Evolutionary conservation across 2,329 filamentous ascomycete species (phyloP).

Genomic region (Lecanicillium sp.): DNA sequence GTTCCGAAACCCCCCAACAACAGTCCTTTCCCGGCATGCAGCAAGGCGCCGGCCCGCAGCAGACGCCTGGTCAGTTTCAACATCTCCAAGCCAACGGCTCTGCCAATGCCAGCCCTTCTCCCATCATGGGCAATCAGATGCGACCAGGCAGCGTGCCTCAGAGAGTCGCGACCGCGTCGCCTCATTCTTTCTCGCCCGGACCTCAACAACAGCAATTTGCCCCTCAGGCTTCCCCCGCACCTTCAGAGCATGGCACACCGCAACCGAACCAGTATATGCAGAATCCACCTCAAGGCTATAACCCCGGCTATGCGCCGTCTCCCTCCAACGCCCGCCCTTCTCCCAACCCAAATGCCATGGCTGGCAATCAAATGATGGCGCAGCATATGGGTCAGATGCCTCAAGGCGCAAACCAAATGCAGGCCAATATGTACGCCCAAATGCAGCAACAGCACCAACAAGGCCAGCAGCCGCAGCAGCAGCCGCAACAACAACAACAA

Average conservation of each 20-base stretch:
- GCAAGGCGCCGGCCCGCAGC: slow-evolving; percentile 52
- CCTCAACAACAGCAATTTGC: slow-evolving; percentile 55
- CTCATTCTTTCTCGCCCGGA: slow-evolving; percentile 79
- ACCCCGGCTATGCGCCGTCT: slow-evolving; percentile 46
- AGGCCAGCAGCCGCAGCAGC: slow-evolving; percentile 60
- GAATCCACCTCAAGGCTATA: slow-evolving; percentile 50
- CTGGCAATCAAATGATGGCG: slow-evolving; percentile 44
- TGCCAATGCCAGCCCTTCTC: slow-evolving; percentile 81
- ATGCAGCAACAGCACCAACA: slow-evolving; percentile 32
- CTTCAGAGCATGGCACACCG: slow-evolving; percentile 69
- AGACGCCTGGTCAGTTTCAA: slow-evolving; percentile 62
- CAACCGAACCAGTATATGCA: slow-evolving; percentile 66
- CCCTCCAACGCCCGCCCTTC: slow-evolving; percentile 49
- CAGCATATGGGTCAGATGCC: slow-evolving; percentile 44
- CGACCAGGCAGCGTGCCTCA: slow-evolving; percentile 64
- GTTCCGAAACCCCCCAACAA: slow-evolving; percentile 87
- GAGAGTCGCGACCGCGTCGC: slow-evolving; percentile 83
- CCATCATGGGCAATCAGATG: slow-evolving; percentile 79
- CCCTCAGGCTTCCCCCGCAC: slow-evolving; percentile 65
- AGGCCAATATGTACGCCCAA: slow-evolving; percentile 25
- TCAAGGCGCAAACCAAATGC: slow-evolving; percentile 21
- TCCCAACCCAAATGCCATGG: slow-evolving; percentile 45
- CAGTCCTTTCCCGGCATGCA: slow-evolving; percentile 65
- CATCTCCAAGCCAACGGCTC: slow-evolving; percentile 78
- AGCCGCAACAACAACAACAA: slow-evolving; percentile 34